Evolutionary conservation across 2,329 filamentous ascomycete genomes (phyloP).

Genomic region (Hypoxylon sp.): DNA sequence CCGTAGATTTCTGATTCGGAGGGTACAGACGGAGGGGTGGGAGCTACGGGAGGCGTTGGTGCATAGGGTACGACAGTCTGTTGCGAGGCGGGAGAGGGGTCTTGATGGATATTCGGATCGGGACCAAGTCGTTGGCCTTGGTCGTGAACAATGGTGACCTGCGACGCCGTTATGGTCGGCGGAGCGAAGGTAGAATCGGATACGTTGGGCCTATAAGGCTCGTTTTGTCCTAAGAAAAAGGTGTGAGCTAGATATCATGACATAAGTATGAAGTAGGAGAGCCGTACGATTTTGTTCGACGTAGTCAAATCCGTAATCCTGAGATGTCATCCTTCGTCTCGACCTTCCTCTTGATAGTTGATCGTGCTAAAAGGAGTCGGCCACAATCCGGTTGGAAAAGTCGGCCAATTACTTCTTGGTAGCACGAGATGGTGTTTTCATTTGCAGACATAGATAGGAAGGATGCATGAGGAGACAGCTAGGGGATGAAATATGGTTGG

Average conservation of each 20-base stretch:
- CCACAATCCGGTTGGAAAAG: conserved; percentile 38
- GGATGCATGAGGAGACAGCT: conserved; percentile 34
- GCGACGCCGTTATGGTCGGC: conserved; percentile 47
- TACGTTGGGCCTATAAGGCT: conserved; percentile 38
- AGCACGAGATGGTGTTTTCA: conserved; percentile 34
- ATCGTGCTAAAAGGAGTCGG: conserved; percentile 30
- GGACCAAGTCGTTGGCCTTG: conserved; percentile 41
- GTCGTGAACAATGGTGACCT: conserved; percentile 50
- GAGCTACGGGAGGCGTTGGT: conserved; percentile 58
- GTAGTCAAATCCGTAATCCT: conserved; percentile 42
- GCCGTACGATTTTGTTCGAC: conserved; percentile 48
- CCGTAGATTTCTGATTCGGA: conserved; percentile 62
- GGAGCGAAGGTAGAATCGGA: conserved; percentile 38
- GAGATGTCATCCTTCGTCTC: conserved; percentile 46
- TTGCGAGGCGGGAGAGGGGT: conserved; percentile 56
- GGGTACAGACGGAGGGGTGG: conserved; percentile 51
- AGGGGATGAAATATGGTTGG: conserved; percentile 44
- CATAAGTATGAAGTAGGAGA: conserved; percentile 24
- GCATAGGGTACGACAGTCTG: conserved; percentile 56
- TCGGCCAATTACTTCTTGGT: conserved; percentile 40
- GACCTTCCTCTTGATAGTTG: conserved; percentile 26
- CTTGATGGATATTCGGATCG: conserved; percentile 47
- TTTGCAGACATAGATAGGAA: conserved; percentile 36
- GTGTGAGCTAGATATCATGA: conserved; percentile 26
- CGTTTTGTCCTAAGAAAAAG: conserved; percentile 42